Evolutionary conservation across 164 flowering plant genomes (phyloP).

Genomic region (Akebia trifoliata): DNA sequence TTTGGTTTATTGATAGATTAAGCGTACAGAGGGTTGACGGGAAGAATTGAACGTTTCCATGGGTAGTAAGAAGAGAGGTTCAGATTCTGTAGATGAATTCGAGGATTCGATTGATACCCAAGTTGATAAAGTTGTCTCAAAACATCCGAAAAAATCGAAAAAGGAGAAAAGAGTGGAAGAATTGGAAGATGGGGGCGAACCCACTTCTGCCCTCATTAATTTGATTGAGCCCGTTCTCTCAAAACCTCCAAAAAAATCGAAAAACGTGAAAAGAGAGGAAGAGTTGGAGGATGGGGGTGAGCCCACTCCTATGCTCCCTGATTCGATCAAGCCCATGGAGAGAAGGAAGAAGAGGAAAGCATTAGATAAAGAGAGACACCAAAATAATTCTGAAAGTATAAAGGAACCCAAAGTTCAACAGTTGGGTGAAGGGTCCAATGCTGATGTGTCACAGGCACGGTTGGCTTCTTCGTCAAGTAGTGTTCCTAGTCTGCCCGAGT

Average conservation of each 20-base stretch:
- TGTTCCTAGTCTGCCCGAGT: slow-evolving; percentile 39
- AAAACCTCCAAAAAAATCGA: slow-evolving; percentile 12
- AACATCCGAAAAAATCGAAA: slow-evolving; percentile 6
- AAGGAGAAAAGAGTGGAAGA: too few relatives aligned
- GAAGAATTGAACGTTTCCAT: slow-evolving; percentile 16
- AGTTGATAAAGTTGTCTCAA: neutral
- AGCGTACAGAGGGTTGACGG: too few relatives aligned
- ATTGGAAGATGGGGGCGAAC: too few relatives aligned
- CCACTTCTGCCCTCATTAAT: too few relatives aligned
- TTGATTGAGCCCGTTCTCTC: too few relatives aligned
- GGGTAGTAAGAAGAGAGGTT: slow-evolving; percentile 45
- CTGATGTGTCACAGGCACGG: slow-evolving; percentile 9
- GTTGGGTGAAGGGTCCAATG: slow-evolving; percentile 1
- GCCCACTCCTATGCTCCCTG: neutral
- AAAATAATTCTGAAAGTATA: slow-evolving; percentile 11
- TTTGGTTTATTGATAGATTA: too few relatives aligned
- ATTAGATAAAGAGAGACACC: slow-evolving; percentile 53
- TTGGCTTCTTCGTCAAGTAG: slow-evolving; percentile 17
- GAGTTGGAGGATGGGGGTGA: slow-evolving; percentile 11
- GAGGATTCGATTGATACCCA: slow-evolving; percentile 16
- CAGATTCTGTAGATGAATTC: slow-evolving; percentile 20
- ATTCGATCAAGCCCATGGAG: slow-evolving; percentile 67
- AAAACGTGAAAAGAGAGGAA: slow-evolving; percentile 25
- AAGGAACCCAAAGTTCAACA: slow-evolving; percentile 13
- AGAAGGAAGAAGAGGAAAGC: slow-evolving; percentile 67